phyloP scores from a whole-genome alignment of 2,329 filamentous ascomycete genomes.

The Monilinia vaccinii-corymbosi region DNA sequence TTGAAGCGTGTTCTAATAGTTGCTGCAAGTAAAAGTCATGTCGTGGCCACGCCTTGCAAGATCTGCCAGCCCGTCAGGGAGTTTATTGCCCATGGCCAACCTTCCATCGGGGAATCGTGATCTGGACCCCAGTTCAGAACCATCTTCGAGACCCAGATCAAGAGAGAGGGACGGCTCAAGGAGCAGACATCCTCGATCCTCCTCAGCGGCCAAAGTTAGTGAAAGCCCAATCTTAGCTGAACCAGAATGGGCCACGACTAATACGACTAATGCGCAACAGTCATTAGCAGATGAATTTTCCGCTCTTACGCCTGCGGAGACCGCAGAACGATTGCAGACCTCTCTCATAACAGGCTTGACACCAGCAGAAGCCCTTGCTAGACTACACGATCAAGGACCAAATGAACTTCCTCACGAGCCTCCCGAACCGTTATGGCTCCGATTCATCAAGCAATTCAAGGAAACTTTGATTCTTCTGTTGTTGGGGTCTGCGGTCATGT shows the following conservation, averaged over 20 bases:
- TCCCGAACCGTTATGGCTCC: conserved; percentile 87
- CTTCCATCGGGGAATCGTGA: conserved; percentile 21
- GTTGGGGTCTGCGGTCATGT: conserved; percentile 78
- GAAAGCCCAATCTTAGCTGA: conserved; percentile 10
- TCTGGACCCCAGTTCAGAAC: conserved; percentile 18
- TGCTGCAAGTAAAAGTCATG: conserved; percentile 19
- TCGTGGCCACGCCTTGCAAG: conserved; percentile 27
- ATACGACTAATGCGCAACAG: conserved; percentile 17
- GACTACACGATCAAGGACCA: conserved; percentile 71
- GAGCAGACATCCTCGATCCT: conserved; percentile 24
- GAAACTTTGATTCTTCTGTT: conserved; percentile 92
- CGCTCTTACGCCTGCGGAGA: conserved; percentile 66
- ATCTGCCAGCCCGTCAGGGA: conserved; percentile 23
- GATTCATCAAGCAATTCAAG: conserved; percentile 93
- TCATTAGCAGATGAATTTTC: conserved; percentile 49
- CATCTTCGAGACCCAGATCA: conserved; percentile 18
- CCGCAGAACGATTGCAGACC: conserved; percentile 67
- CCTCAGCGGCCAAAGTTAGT: conserved; percentile 29
- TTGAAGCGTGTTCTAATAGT: not conserved
- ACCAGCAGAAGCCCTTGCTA: conserved; percentile 68
- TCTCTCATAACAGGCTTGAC: conserved; percentile 78
- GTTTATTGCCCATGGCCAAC: conserved; percentile 26
- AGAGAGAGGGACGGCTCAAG: conserved; percentile 22
- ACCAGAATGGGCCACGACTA: conserved; percentile 2
- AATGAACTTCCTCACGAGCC: conserved; percentile 94